Percentiles rank a stretch among this genome's conserved stretches.
These are phyloP conservation scores for Podospora conica DNA, from an alignment of 495 filamentous ascomycete species.

Conservation along the genomic window DNA sequence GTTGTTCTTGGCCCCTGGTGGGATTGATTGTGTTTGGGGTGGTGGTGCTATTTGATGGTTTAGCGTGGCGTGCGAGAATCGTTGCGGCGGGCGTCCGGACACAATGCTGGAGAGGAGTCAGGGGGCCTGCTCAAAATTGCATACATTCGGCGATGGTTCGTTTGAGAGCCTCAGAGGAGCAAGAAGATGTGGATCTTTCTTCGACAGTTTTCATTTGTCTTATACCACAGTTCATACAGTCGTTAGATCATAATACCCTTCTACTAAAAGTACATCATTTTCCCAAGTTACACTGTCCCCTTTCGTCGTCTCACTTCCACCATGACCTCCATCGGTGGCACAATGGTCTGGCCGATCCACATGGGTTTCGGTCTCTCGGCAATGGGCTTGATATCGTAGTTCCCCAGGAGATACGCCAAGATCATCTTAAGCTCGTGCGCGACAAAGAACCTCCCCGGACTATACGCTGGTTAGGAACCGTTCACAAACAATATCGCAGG, in stretches of 20 bases:
- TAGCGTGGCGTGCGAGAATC: background rate
- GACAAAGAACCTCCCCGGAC: constrained; percentile 43
- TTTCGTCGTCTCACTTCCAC: constrained; percentile 27
- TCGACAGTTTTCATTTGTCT: background rate
- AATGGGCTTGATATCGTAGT: constrained; percentile 37
- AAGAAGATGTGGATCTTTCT: background rate
- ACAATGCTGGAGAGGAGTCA: background rate
- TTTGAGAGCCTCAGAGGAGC: background rate
- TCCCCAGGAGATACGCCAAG: constrained; percentile 32
- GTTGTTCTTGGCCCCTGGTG: background rate
- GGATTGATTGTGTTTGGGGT: too few relatives aligned
- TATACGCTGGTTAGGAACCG: background rate
- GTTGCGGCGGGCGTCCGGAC: background rate
- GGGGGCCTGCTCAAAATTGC: background rate
- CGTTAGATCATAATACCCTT: background rate
- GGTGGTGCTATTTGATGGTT: background rate
- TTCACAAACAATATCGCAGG: background rate
- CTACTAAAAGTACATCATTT: too few relatives aligned
- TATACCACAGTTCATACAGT: background rate
- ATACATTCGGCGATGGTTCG: background rate
- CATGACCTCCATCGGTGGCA: constrained; percentile 23
- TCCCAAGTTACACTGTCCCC: constrained; percentile 7
- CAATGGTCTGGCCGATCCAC: constrained; percentile 29
- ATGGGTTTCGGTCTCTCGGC: constrained; percentile 19
- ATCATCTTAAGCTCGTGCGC: constrained; percentile 39